These are phyloP conservation scores for Colletotrichum sp. DNA, from an alignment of 2,329 filamentous ascomycete species.

Conservation along the genomic window DNA sequence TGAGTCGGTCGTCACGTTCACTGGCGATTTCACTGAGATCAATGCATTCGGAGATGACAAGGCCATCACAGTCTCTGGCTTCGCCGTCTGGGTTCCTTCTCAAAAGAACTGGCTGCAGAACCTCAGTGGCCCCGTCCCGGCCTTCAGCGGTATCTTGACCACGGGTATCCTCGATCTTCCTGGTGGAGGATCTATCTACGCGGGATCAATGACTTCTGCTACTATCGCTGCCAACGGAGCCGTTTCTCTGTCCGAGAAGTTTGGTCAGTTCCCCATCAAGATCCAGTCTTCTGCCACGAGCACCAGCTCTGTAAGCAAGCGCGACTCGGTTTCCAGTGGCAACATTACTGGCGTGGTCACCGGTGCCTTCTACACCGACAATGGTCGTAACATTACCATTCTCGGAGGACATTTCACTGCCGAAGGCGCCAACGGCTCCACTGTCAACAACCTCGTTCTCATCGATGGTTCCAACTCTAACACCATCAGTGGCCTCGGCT, in stretches of 20 bases:
- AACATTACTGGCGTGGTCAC: conserved; percentile 73
- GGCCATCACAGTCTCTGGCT: conserved; percentile 70
- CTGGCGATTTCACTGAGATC: conserved; percentile 78
- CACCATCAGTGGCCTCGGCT: conserved; percentile 71
- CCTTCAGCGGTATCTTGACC: conserved; percentile 75
- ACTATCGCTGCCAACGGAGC: conserved; percentile 76
- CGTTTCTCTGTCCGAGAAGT: conserved; percentile 63
- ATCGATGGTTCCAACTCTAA: conserved; percentile 77
- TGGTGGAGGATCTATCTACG: conserved; percentile 71
- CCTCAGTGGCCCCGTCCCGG: conserved; percentile 66
- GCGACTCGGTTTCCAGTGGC: conserved; percentile 44
- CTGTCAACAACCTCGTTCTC: conserved; percentile 80
- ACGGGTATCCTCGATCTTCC: conserved; percentile 70
- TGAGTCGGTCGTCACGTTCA: conserved; percentile 80
- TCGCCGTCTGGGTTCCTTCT: conserved; percentile 92
- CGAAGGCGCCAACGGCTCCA: conserved; percentile 69
- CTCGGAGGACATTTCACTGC: conserved; percentile 87
- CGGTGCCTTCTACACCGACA: conserved; percentile 76
- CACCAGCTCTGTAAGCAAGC: conserved; percentile 47
- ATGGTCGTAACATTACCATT: conserved; percentile 80
- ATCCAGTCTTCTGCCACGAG: conserved; percentile 44
- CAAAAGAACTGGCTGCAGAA: conserved; percentile 87
- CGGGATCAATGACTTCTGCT: conserved; percentile 81
- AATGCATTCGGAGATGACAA: conserved; percentile 69
- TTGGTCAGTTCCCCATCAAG: conserved; percentile 64